These are phyloP conservation scores for Immersiella caudata DNA, from an alignment of 495 filamentous ascomycete species.

Conservation along the genomic window DNA sequence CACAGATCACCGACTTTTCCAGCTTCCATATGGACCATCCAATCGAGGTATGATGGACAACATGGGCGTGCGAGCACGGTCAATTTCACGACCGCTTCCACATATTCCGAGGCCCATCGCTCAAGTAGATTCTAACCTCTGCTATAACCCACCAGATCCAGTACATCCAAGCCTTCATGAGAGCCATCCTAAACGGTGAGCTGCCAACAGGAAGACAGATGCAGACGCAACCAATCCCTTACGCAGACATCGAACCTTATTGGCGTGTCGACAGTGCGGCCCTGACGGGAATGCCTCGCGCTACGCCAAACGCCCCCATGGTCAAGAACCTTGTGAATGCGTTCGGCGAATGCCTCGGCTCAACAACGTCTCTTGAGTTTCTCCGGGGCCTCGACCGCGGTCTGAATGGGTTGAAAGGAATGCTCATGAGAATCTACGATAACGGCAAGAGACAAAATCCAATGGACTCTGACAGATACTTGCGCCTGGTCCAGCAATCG, in stretches of 20 bases:
- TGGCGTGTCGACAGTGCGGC: background rate
- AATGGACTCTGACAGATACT: background rate
- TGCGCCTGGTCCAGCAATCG: background rate
- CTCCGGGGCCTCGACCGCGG: constrained; percentile 10
- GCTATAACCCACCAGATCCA: constrained; percentile 9
- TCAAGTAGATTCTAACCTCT: too few species aligned
- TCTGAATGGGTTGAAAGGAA: constrained; percentile 15
- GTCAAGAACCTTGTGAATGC: constrained; percentile 1
- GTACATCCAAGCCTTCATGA: constrained; percentile 14
- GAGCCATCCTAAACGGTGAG: constrained; percentile 13
- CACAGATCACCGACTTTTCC: constrained; percentile 1
- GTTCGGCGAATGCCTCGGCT: constrained; percentile 13
- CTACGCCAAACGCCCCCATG: background rate
- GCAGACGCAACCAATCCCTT: constrained; percentile 11
- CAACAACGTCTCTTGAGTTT: background rate
- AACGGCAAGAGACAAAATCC: constrained; percentile 11
- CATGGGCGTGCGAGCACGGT: too few species aligned
- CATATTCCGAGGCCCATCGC: too few species aligned
- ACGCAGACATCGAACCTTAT: constrained; percentile 9
- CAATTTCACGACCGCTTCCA: too few species aligned
- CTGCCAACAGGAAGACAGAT: constrained; percentile 8
- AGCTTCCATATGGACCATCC: constrained; percentile 10
- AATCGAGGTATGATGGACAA: too few species aligned
- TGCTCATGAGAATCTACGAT: constrained; percentile 7
- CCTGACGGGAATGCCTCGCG: background rate